Conservation (phyloP, 208 protist species). For the Trypanosomatidae sp. region DNA sequence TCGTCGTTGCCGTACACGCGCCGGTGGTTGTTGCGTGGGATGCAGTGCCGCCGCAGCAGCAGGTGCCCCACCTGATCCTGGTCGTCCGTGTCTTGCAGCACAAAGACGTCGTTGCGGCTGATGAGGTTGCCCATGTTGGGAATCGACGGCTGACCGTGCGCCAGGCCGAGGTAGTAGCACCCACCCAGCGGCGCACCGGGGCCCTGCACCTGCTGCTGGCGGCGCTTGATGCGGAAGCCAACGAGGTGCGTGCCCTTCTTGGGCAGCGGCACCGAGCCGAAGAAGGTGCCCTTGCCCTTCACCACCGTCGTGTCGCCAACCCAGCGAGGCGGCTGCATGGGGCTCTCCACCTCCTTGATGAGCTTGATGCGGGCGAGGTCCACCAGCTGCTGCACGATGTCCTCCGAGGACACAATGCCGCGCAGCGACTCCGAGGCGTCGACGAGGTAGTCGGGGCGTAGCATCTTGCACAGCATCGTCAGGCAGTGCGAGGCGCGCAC, state of each 20-base stretch:
- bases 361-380: conserved; percentile 58
- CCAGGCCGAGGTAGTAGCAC: conserved; percentile 89
- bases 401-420: conserved; percentile 36
- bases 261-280: conserved; percentile 63
- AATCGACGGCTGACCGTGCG: conserved; percentile 66
- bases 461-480: conserved; percentile 42
- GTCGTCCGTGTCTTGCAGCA: conserved; percentile 89
- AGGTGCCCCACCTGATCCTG: conserved; percentile 83
- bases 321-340: conserved; percentile 57
- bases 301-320: conserved; percentile 51
- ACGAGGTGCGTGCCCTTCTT: conserved; percentile 67
- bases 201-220: conserved; percentile 57
- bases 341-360: conserved; percentile 26
- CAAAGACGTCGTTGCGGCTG: conserved; percentile 73
- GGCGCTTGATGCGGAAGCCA: conserved; percentile 81
- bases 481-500: conserved; percentile 71
- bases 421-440: conserved; percentile 40
- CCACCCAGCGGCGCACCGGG: conserved; percentile 76
- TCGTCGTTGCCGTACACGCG: conserved; percentile 88
- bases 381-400: conserved; percentile 60
- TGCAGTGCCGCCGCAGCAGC: conserved; percentile 63
- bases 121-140: conserved; percentile 74
- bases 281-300: conserved; percentile 75
- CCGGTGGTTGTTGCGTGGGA: conserved; percentile 69
- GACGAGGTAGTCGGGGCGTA: conserved; percentile 56